These are phyloP conservation scores for Pythium aquatile DNA, from an alignment of 352 stramenopile species.

Conservation along the genomic window DNA sequence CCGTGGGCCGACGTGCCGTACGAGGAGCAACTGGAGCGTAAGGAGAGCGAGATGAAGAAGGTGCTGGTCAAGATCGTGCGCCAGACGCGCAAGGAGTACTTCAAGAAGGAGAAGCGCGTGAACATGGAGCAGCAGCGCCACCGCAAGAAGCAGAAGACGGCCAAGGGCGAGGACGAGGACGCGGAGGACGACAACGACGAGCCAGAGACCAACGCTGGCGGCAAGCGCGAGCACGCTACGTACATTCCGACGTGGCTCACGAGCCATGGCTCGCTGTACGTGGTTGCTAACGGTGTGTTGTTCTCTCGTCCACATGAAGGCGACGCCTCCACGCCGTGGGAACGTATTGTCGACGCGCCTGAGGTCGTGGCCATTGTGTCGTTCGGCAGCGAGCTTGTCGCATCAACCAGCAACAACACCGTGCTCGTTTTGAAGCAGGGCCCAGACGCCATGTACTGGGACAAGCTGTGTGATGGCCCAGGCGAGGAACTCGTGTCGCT, in stretches of 20 bases:
- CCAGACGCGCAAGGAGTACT: constrained; percentile 80
- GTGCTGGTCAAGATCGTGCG: constrained; percentile 86
- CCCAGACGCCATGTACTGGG: constrained; percentile 40
- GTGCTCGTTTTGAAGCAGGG: constrained; percentile 55
- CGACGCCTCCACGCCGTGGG: constrained; percentile 39
- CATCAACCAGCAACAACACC: constrained; percentile 46
- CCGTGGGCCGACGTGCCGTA: constrained; percentile 80
- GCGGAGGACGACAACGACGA: constrained; percentile 15
- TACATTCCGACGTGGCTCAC: constrained; percentile 73
- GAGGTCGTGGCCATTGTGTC: constrained; percentile 66
- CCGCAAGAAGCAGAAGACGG: constrained; percentile 57
- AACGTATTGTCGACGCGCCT: constrained; percentile 35
- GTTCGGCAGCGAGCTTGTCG: constrained; percentile 73
- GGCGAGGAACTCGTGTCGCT: constrained; percentile 49
- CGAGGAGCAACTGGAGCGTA: constrained; percentile 78
- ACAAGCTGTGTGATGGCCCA: constrained; percentile 49
- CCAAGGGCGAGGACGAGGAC: constrained; percentile 13
- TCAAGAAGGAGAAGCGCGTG: constrained; percentile 86
- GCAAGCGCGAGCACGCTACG: constrained; percentile 22
- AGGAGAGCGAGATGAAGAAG: constrained; percentile 90
- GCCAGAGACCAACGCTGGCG: neutral
- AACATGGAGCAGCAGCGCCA: constrained; percentile 50
- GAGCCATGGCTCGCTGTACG: constrained; percentile 71
- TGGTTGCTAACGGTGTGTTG: constrained; percentile 52
- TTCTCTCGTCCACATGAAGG: constrained; percentile 67